Base-by-base conservation (phyloP, 768 basidiomycete genomes). In the Holtermanniella nyarrowii region DNA sequence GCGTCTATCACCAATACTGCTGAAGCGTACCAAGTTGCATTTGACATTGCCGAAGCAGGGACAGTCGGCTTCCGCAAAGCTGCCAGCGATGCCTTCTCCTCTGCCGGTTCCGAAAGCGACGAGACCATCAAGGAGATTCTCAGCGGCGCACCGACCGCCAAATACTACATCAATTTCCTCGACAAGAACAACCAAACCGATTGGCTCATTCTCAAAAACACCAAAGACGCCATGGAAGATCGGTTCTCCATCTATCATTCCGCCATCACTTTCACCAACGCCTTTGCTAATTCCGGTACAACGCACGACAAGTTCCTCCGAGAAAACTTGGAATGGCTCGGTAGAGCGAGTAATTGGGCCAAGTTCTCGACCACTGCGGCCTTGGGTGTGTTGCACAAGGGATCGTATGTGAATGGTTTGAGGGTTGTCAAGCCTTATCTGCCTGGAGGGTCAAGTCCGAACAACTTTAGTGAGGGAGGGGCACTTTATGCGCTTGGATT, bases 331-430 rank as follows among this genome's bases (percentile, higher is more conserved):
- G 93, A 96, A 67, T 99, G 91, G 90, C 80, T 99, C 3, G 86
- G 82, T 10, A 79, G 88, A 48, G 95, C 95, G 2, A 84, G 84
- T 23, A 97, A 99, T 69, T 99, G 95, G 95, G 87, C 89, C 24
- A 99, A 97, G 66, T 99, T 97, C 74, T 88, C 89, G 3, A 88
- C 95, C 4, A 96, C 95, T 12, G 90, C 95, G 18, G 90, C 87
- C 7, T 80, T 99, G 21, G 95, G 95, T 56, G 87, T 97, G 50
- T 96, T 99, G 57, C 89, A 97, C 76, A 91, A 93, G 66, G 95
- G 95, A 41, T 90, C 90, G 70, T 86, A 88, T 62, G 82, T 89
- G 62, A 84, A 93, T 70, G 91, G 90, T 45, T 84, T 86, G 80
- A 82, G 80, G 43, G 87, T 97, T 48, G 80, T 99, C 22, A 83